Percentiles rank a stretch among this genome's conserved stretches.
Evolutionary conservation across 345 rosid genomes (phyloP).

Genomic region (Moricandia arvensis): DNA sequence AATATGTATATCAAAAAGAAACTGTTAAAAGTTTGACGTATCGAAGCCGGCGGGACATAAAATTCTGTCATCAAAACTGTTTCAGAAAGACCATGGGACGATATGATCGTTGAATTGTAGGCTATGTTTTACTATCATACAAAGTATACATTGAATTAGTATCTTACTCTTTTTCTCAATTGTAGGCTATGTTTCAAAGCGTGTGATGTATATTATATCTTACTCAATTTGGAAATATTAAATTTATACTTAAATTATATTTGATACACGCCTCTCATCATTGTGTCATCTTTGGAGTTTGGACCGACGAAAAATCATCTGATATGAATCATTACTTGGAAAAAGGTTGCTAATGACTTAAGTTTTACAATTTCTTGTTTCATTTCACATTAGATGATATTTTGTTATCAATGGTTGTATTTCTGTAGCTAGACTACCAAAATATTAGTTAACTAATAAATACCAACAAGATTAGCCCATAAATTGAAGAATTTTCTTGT

Average conservation of each 20-base stretch:
- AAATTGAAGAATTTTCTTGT: background rate
- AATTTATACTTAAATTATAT: background rate
- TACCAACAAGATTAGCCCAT: background rate
- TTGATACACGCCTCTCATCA: background rate
- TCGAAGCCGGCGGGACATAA: no score
- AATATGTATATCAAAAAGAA: no score
- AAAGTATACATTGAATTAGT: background rate
- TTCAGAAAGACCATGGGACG: no score
- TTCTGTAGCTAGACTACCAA: background rate
- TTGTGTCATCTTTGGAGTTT: constrained; percentile 23
- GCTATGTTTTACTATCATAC: no score
- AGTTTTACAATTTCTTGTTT: constrained; percentile 3
- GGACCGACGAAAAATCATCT: background rate
- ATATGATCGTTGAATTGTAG: no score
- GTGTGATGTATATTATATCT: constrained; percentile 6
- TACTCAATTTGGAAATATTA: background rate
- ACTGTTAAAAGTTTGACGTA: no score
- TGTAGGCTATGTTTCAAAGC: background rate
- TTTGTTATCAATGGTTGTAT: background rate
- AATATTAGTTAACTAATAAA: background rate
- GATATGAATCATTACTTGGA: background rate
- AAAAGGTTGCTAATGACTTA: constrained; percentile 11
- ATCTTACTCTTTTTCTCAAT: background rate
- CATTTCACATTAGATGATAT: constrained; percentile 3
- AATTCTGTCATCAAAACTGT: no score